Base-by-base conservation (phyloP, 2,329 filamentous ascomycete species). In the Pseudogymnoascus sp. region DNA sequence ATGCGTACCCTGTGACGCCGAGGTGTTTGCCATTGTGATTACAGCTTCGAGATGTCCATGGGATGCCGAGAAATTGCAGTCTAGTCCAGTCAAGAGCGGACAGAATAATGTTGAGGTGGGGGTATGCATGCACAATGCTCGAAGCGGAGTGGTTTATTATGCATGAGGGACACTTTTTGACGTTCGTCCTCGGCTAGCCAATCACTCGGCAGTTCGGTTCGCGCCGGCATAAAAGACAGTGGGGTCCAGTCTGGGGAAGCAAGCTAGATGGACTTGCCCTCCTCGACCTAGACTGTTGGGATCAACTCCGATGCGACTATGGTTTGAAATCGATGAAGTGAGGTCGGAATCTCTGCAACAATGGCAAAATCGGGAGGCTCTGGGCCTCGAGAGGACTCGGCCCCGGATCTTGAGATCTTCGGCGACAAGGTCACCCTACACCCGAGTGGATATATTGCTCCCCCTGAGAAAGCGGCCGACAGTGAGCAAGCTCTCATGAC, bases 321-420 rank as follows among this genome's bases (percentile, higher is more conserved):
- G 50, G 17, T 1, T 21, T 21, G 10, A 56, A 19, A 7, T 56
- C 50, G n/a, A 19, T 56, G 29, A 56, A 56, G 50, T 33, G 50
- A 56, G 29, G 29, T 33, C 50, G 4, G 50, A 56, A 56, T 33
- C 29, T 21, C 50, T 35, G 11, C 50, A 56, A 72, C 61, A 62
- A 80, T 80, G 78, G 69, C 77, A 33, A 68, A 70, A 61, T 56
- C 67, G 38, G 63, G 65, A 61, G 62, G 33, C 40, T 63, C 65
- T 42, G 38, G 19, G 65, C 69, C 6, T 66, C 64, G 53, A 67
- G 76, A 77, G 68, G 75, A 79, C 68, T 85, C 85, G 59, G 86
- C 88, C 61, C 88, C 88, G n/a, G 88, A 91, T 74, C 79, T 93
- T 62, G 87, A 91, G 74, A 91, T 93, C 68, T 79, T 91, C 9